Evolutionary conservation across 306 rosid species (phyloP).

Genomic region (Trichosanthes cucumerina): DNA sequence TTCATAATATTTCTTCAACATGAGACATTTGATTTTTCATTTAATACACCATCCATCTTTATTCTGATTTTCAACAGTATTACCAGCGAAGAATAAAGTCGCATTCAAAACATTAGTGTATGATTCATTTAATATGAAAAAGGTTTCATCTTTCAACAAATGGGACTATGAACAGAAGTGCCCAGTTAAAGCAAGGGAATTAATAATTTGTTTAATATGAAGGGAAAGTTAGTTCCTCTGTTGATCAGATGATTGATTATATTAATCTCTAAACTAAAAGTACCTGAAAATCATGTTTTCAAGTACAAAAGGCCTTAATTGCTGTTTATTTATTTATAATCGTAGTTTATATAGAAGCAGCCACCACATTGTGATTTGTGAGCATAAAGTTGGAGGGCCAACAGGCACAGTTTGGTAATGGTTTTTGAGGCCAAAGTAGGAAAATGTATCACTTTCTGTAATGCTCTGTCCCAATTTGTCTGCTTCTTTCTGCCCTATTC

Average conservation of each 20-base stretch:
- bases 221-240: conserved; percentile 1
- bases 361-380: background rate
- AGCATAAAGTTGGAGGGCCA: background rate
- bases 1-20: background rate
- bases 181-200: background rate
- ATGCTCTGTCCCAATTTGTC: background rate
- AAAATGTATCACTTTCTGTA: background rate
- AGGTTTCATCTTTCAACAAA: background rate
- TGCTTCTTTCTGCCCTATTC: background rate
- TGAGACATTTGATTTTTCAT: background rate
- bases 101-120: background rate
- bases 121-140: background rate
- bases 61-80: background rate
- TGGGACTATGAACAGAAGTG: background rate
- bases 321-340: background rate
- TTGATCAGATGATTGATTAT: background rate
- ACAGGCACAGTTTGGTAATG: background rate
- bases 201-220: background rate
- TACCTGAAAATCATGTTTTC: background rate
- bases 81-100: background rate
- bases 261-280: conserved; percentile 1
- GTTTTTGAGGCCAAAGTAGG: background rate
- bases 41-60: background rate
- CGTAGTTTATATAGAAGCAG: background rate
- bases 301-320: background rate